phyloP scores from a whole-genome alignment of 1,284 basidiomycete genomes.

The Sanghuangporus sanghuang region DNA sequence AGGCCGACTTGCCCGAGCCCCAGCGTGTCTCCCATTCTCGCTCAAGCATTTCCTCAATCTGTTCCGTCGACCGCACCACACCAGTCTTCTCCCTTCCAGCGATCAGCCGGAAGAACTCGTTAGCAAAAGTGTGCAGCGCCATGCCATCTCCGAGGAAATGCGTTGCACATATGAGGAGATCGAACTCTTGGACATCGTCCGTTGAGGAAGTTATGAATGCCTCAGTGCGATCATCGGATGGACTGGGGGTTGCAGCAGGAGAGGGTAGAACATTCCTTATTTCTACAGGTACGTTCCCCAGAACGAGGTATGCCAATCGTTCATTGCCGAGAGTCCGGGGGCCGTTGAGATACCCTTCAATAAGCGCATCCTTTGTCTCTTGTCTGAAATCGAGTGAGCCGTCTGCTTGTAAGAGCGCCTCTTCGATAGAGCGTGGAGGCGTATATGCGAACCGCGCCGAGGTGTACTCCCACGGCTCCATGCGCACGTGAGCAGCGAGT shows the following conservation, averaged over 20 bases:
- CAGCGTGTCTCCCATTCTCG: conserved; percentile 44
- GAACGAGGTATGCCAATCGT: conserved; percentile 65
- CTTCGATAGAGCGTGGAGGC: conserved; percentile 8
- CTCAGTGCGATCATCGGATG: conserved; percentile 5
- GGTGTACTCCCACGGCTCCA: conserved; percentile 47
- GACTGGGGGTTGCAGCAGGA: conserved; percentile 27
- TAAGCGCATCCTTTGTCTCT: conserved; percentile 36
- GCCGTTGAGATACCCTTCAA: conserved; percentile 69
- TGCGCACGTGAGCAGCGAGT: conserved; percentile 52
- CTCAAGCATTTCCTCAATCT: conserved; percentile 38
- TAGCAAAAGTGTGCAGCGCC: conserved; percentile 70
- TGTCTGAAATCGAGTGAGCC: conserved; percentile 4
- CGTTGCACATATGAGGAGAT: conserved; percentile 61
- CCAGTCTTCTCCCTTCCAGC: conserved; percentile 24
- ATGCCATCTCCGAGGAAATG: conserved; percentile 78
- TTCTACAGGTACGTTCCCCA: conserved; percentile 36
- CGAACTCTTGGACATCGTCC: conserved; percentile 28
- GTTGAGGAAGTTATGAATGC: conserved; percentile 1
- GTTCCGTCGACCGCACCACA: conserved; percentile 32
- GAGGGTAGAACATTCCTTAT: conserved; percentile 32
- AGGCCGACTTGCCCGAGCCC: conserved; percentile 20
- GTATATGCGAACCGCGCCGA: conserved; percentile 59
- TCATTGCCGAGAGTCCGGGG: conserved; percentile 64
- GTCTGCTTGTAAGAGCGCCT: conserved; percentile 8
- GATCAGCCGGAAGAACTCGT: conserved; percentile 65